Percentiles rank a stretch among this genome's conserved stretches.
Evolutionary conservation across 2,329 filamentous ascomycete genomes (phyloP).

Genomic region (Stemphylium vesicarium): DNA sequence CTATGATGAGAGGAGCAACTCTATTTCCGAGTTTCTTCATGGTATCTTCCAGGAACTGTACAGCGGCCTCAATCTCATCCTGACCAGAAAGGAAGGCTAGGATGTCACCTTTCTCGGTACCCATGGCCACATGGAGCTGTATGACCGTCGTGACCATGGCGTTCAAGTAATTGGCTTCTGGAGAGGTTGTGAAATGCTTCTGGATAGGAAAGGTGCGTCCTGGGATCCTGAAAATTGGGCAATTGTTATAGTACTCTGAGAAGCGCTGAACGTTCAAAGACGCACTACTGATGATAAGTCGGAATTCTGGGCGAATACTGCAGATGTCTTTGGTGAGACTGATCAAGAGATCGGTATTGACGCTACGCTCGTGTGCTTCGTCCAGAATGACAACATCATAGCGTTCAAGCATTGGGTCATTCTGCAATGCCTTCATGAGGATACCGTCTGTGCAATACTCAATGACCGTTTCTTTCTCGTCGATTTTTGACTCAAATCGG

Average conservation of each 20-base stretch:
- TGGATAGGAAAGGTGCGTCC: slow-evolving; percentile 53
- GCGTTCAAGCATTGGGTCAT: slow-evolving; percentile 79
- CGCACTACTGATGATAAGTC: slow-evolving; percentile 89
- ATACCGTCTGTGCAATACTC: slow-evolving; percentile 99
- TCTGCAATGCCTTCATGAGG: slow-evolving; percentile 89
- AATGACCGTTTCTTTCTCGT: slow-evolving; percentile 78
- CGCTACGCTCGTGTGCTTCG: slow-evolving; percentile 92
- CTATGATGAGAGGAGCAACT: slow-evolving; percentile 85
- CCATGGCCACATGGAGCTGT: slow-evolving; percentile 84
- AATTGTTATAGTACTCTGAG: slow-evolving; percentile 86
- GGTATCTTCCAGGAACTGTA: slow-evolving; percentile 83
- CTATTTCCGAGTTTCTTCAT: slow-evolving; percentile 83
- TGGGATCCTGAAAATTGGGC: slow-evolving; percentile 93
- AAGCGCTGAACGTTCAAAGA: slow-evolving; percentile 96
- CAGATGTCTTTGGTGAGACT: slow-evolving; percentile 89
- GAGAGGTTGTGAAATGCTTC: slow-evolving; percentile 53
- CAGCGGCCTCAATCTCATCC: slow-evolving; percentile 91
- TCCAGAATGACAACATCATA: slow-evolving; percentile 96
- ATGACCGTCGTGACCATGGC: slow-evolving; percentile 93
- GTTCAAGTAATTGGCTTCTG: slow-evolving; percentile 91
- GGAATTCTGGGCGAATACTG: slow-evolving; percentile 81
- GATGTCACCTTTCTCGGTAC: slow-evolving; percentile 74
- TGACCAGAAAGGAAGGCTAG: slow-evolving; percentile 94
- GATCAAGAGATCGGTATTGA: slow-evolving; percentile 88
- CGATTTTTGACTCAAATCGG: slow-evolving; percentile 88